Base-by-base conservation (phyloP, 2,329 filamentous ascomycete genomes). In the Coleophoma crateriformis region DNA sequence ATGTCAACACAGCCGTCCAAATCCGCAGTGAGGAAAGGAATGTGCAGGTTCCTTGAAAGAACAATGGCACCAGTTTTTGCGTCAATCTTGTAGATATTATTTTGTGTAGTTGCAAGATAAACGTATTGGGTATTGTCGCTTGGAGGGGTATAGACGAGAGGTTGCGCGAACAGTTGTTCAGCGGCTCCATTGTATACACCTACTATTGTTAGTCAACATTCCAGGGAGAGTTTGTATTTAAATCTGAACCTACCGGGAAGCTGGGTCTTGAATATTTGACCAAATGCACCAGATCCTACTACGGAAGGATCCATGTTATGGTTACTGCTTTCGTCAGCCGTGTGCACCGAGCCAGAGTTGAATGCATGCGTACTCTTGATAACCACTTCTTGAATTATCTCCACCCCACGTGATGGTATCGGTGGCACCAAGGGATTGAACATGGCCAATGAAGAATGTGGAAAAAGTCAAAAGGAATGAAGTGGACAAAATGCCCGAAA, bases 281-380 rank as follows among this genome's bases (percentile, higher is more conserved):
- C 76, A 54, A 82, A 84, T 46, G 77, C 71, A 3, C 73, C 63
- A 49, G 76, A 78, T 38, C 68, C 72, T 2, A 84, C 78, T 8
- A 82, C 67, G 13, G 74, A 69, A 1, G 81, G 81, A 58, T 84
- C 78, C 74, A 84, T 78, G 63, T 84, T 84, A 60, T 84, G 80
- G 58, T 80, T 83, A 17, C 63, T 66, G 42, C 6, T 14, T 11
- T 15, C 2, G 42, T 55, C 41, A 55, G 49, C 17, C 32, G 27
- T 27, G 8, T 27, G 27, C 27, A 27, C 8, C 7, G 8, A 27
- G 27, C 27, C 27, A 27, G 27, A 10, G 20, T 43, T 22, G 10
- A 33, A 12, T 11, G 15, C 17, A 33, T n/a, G 64, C 71, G 61
- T 56, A 77, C 75, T 68, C 71, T 60, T 78, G 74, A 59, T 81